These are phyloP conservation scores for Angophora floribunda DNA, from an alignment of 345 rosid species.

Conservation along the genomic window DNA sequence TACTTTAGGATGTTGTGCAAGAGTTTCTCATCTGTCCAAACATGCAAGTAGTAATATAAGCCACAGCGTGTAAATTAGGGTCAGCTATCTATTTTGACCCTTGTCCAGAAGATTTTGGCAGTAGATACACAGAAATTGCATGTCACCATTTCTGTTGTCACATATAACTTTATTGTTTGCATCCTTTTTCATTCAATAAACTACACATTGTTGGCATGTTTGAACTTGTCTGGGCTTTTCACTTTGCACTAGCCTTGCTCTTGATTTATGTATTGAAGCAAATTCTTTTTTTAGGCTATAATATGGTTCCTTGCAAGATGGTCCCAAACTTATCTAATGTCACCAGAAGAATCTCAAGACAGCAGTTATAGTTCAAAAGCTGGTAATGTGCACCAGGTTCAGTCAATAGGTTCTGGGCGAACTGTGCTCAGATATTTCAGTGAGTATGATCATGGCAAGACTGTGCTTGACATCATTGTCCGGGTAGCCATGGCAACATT, in stretches of 20 bases:
- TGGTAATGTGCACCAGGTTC: conserved; percentile 26
- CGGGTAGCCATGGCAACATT: conserved; percentile 66
- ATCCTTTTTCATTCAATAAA: background rate
- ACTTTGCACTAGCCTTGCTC: background rate
- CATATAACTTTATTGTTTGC: background rate
- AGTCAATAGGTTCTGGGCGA: conserved; percentile 38
- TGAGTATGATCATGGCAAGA: conserved; percentile 71
- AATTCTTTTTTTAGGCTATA: conserved; percentile 56
- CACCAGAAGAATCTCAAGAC: conserved; percentile 45
- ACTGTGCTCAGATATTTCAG: conserved; percentile 63
- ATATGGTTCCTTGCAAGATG: conserved; percentile 98
- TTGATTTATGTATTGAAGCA: background rate
- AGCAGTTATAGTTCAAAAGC: conserved; percentile 30
- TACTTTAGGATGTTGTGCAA: background rate
- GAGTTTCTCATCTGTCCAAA: background rate
- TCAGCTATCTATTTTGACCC: background rate
- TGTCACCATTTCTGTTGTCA: background rate
- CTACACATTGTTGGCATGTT: background rate
- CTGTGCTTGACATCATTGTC: conserved; percentile 74
- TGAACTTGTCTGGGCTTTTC: background rate
- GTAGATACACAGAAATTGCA: background rate
- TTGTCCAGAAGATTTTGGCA: background rate
- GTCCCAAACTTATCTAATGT: conserved; percentile 79
- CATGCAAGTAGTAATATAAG: background rate
- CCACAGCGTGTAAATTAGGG: background rate